Percentiles rank a stretch among this genome's conserved stretches.
phyloP scores from a whole-genome alignment of 2,329 filamentous ascomycete species.

The Escovopsis sp. region DNA sequence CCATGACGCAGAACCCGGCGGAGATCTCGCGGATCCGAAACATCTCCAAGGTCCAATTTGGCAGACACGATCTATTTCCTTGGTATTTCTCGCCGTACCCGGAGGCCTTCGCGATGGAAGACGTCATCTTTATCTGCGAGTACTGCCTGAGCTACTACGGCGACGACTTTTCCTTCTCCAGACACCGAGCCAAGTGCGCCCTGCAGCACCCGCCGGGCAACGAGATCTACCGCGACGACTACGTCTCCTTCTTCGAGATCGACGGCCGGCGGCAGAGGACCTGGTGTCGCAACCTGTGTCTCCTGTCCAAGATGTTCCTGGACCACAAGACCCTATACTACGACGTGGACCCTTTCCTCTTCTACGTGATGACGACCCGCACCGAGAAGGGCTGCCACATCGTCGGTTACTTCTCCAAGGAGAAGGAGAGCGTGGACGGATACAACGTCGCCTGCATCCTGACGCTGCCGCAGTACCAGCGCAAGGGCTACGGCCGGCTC shows the following conservation, averaged over 20 bases:
- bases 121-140: constrained; percentile 92
- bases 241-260: constrained; percentile 93
- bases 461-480: constrained; percentile 89
- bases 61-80: constrained; percentile 77
- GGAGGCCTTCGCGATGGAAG: constrained; percentile 71
- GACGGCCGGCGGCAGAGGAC: constrained; percentile 87
- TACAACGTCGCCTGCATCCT: constrained; percentile 98
- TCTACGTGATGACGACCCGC: constrained; percentile 91
- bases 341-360: constrained; percentile 96
- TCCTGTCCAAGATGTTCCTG: constrained; percentile 90
- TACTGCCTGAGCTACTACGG: constrained; percentile 91
- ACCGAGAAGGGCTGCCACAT: constrained; percentile 85
- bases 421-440: constrained; percentile 90
- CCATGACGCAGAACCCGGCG: constrained; percentile 97
- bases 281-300: constrained; percentile 91
- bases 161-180: constrained; percentile 63
- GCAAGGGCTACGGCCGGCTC: constrained; percentile 83
- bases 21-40: constrained; percentile 95
- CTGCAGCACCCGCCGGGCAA: constrained; percentile 90
- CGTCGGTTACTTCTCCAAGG: constrained; percentile 99
- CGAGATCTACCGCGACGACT: constrained; percentile 92
- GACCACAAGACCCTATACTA: constrained; percentile 98
- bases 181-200: constrained; percentile 81
- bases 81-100: constrained; percentile 99
- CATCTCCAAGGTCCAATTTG: constrained; percentile 87